These are phyloP conservation scores for Penicillium sp. DNA, from an alignment of 2,329 filamentous ascomycete species.

Conservation along the genomic window DNA sequence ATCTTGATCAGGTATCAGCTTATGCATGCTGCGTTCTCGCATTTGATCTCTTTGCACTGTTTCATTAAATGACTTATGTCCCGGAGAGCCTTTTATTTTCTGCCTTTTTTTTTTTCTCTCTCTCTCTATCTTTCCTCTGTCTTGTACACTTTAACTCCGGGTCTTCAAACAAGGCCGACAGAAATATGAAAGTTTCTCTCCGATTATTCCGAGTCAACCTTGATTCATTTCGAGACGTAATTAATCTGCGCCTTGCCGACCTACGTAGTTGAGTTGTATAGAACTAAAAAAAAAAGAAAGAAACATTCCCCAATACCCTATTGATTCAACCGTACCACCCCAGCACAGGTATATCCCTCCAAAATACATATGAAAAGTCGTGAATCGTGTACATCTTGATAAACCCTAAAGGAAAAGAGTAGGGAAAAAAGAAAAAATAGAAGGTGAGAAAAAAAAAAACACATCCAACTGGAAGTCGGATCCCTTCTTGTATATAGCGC, in stretches of 20 bases:
- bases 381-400: constrained; percentile 6
- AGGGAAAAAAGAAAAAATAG: background rate
- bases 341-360: background rate
- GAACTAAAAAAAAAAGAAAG: background rate
- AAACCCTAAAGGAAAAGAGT: background rate
- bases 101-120: background rate
- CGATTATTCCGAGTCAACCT: background rate
- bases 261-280: background rate
- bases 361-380: constrained; percentile 4
- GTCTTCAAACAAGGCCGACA: background rate
- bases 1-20: background rate
- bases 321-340: background rate
- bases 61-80: constrained; percentile 9
- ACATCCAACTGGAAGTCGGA: background rate
- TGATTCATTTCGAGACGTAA: background rate
- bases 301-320: constrained; percentile 5
- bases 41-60: constrained; percentile 2
- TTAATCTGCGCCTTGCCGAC: background rate
- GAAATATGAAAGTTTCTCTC: constrained; percentile 4
- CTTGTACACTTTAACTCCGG: constrained; percentile 16
- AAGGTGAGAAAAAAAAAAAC: background rate
- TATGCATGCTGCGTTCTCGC: constrained; percentile 2
- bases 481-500: background rate
- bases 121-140: background rate
- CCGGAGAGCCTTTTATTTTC: constrained; percentile 2